Conservation (phyloP, 2,329 filamentous ascomycete genomes). For the Penicillium sp. region DNA sequence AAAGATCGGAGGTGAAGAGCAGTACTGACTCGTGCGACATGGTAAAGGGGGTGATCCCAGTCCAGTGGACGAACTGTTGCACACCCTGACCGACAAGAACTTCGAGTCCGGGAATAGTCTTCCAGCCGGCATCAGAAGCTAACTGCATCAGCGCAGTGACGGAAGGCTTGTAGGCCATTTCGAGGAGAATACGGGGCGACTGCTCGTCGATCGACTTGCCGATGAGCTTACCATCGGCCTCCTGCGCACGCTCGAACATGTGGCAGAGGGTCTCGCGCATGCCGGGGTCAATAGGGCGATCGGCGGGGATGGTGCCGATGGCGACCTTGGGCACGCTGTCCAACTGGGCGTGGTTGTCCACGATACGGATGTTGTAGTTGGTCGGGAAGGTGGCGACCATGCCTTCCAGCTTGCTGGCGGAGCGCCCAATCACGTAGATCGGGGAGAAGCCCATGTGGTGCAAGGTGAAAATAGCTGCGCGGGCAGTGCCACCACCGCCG, state of each 20-base stretch:
- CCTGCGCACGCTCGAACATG: slow-evolving; percentile 49
- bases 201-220: slow-evolving; percentile 33
- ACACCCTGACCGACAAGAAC: slow-evolving; percentile 81
- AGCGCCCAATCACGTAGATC: slow-evolving; percentile 83
- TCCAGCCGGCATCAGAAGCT: slow-evolving; percentile 75
- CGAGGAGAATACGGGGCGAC: slow-evolving; percentile 65
- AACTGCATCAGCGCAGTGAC: slow-evolving; percentile 82
- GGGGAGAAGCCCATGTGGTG: slow-evolving; percentile 78
- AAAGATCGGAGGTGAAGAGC: not conserved
- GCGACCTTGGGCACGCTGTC: slow-evolving; percentile 64
- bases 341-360: slow-evolving; percentile 56
- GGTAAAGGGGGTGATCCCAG: slow-evolving; percentile 46
- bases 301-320: slow-evolving; percentile 87
- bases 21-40: slow-evolving; percentile 59
- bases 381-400: slow-evolving; percentile 71
- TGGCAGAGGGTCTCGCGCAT: slow-evolving; percentile 64
- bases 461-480: slow-evolving; percentile 86
- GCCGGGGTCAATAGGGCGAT: slow-evolving; percentile 71
- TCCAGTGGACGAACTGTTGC: slow-evolving; percentile 52
- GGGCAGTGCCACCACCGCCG: slow-evolving; percentile 86
- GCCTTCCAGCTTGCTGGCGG: slow-evolving; percentile 62
- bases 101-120: slow-evolving; percentile 80
- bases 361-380: slow-evolving; percentile 67
- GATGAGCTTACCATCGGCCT: slow-evolving; percentile 45
- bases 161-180: slow-evolving; percentile 94